Percentiles rank a stretch among this genome's conserved stretches.
These are phyloP conservation scores for Phytophthora rubi DNA, from an alignment of 352 stramenopile species.

Conservation along the genomic window DNA sequence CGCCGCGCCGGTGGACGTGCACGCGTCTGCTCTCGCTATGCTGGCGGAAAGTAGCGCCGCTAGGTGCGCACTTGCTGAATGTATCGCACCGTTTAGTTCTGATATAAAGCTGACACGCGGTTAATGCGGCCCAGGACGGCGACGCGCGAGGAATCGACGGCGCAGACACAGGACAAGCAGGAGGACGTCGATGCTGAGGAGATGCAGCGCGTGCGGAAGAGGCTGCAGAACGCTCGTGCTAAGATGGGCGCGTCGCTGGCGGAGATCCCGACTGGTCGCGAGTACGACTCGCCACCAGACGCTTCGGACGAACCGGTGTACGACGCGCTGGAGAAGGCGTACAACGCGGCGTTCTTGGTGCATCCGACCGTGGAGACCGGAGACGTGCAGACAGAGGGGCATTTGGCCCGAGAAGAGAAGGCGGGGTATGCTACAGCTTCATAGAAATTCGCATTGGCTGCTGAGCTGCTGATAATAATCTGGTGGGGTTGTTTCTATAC, in stretches of 20 bases:
- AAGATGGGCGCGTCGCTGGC: slow-evolving; percentile 32
- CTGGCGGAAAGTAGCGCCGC: slow-evolving; percentile 22
- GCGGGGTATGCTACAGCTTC: slow-evolving; percentile 23
- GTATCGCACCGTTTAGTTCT: neutral
- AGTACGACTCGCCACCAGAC: slow-evolving; percentile 61
- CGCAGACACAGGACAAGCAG: neutral
- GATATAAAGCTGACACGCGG: neutral
- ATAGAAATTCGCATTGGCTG: slow-evolving; percentile 9
- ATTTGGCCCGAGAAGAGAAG: slow-evolving; percentile 5
- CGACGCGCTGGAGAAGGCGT: slow-evolving; percentile 67
- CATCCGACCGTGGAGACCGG: slow-evolving; percentile 16
- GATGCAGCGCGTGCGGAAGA: slow-evolving; percentile 45
- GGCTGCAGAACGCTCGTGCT: slow-evolving; percentile 48
- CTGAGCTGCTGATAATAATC: slow-evolving; percentile 2
- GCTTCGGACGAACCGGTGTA: slow-evolving; percentile 42
- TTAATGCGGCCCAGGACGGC: neutral
- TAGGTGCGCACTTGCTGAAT: slow-evolving; percentile 12
- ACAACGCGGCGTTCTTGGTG: slow-evolving; percentile 56
- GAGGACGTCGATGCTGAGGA: slow-evolving; percentile 19
- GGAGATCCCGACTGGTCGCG: slow-evolving; percentile 55
- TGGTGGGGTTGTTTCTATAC: neutral
- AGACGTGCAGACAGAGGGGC: slow-evolving; percentile 1
- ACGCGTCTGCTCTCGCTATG: slow-evolving; percentile 17
- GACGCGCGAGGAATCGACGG: slow-evolving; percentile 2
- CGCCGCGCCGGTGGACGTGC: slow-evolving; percentile 3